These are phyloP conservation scores for Cystobasidium slooffiae DNA, from an alignment of 1,284 basidiomycete genomes.

Conservation along the genomic window DNA sequence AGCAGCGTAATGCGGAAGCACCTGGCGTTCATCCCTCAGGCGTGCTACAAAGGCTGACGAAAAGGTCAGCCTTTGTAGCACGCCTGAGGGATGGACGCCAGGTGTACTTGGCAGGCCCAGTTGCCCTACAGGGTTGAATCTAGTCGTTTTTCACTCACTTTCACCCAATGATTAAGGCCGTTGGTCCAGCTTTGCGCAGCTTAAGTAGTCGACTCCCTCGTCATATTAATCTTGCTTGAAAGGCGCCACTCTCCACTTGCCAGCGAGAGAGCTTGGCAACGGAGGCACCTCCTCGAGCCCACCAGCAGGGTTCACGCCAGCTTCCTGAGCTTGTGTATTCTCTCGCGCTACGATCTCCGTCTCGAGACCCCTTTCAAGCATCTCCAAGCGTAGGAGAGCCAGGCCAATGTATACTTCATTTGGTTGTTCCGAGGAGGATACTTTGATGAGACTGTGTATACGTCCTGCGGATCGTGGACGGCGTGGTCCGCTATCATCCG, in stretches of 20 bases:
- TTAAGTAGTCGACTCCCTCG: neutral
- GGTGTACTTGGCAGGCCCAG: too few species aligned
- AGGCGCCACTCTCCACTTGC: slow-evolving; percentile 18
- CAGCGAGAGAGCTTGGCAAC: neutral
- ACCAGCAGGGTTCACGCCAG: slow-evolving; percentile 32
- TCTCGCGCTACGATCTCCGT: neutral
- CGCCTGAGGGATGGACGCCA: too few species aligned
- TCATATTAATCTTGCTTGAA: slow-evolving; percentile 20
- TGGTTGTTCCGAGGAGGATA: slow-evolving; percentile 36
- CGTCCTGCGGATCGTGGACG: slow-evolving; percentile 49
- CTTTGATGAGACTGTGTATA: slow-evolving; percentile 47
- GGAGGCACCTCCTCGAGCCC: neutral
- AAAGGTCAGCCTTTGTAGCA: too few species aligned
- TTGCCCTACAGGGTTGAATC: too few species aligned
- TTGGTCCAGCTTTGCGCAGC: neutral
- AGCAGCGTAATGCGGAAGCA: too few species aligned
- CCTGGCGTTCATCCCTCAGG: too few species aligned
- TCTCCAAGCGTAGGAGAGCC: slow-evolving; percentile 48
- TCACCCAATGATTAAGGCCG: too few species aligned
- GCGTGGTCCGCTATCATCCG: slow-evolving; percentile 5
- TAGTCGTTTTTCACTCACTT: too few species aligned
- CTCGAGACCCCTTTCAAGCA: slow-evolving; percentile 38
- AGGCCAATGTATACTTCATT: slow-evolving; percentile 47
- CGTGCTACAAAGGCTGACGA: too few species aligned
- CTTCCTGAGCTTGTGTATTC: neutral